phyloP scores from a whole-genome alignment of 768 basidiomycete genomes.

The Termitomyces sp. region DNA sequence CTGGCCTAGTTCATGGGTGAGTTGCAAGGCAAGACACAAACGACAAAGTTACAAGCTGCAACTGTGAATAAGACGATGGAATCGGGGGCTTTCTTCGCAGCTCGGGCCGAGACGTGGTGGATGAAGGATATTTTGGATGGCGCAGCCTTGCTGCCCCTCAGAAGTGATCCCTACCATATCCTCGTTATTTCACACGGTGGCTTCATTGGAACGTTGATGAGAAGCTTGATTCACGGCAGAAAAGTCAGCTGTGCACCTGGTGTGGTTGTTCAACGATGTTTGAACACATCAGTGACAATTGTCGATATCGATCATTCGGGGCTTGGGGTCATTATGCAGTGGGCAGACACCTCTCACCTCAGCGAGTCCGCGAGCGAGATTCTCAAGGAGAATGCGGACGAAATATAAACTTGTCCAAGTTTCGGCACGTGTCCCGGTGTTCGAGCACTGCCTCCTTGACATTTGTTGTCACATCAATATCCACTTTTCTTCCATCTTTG shows the following conservation, averaged over 20 bases:
- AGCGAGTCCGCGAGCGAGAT: slow-evolving; percentile 17
- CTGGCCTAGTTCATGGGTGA: slow-evolving; percentile 22
- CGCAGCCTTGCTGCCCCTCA: slow-evolving; percentile 16
- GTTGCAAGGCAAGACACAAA: slow-evolving; percentile 41
- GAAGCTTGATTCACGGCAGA: slow-evolving; percentile 36
- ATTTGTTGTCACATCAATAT: background rate
- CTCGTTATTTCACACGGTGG: slow-evolving; percentile 67
- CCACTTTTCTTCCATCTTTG: background rate
- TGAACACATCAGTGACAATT: slow-evolving; percentile 53
- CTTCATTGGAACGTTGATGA: slow-evolving; percentile 49
- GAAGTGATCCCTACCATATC: slow-evolving; percentile 30
- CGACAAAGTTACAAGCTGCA: slow-evolving; percentile 13
- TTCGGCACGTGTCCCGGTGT: slow-evolving; percentile 2
- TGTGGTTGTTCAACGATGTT: slow-evolving; percentile 29
- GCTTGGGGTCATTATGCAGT: slow-evolving; percentile 40
- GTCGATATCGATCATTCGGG: slow-evolving; percentile 43
- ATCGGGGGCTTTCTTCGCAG: slow-evolving; percentile 29
- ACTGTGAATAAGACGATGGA: slow-evolving; percentile 30
- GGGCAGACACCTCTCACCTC: slow-evolving; percentile 53
- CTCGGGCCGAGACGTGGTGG: slow-evolving; percentile 64
- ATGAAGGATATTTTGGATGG: slow-evolving; percentile 32
- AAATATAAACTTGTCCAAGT: slow-evolving; percentile 12
- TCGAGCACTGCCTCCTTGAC: slow-evolving; percentile 10
- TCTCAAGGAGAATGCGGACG: slow-evolving; percentile 52
- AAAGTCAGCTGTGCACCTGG: slow-evolving; percentile 29